These are phyloP conservation scores for Ophiostoma fasciatum DNA, from an alignment of 2,329 filamentous ascomycete genomes.

Conservation along the genomic window DNA sequence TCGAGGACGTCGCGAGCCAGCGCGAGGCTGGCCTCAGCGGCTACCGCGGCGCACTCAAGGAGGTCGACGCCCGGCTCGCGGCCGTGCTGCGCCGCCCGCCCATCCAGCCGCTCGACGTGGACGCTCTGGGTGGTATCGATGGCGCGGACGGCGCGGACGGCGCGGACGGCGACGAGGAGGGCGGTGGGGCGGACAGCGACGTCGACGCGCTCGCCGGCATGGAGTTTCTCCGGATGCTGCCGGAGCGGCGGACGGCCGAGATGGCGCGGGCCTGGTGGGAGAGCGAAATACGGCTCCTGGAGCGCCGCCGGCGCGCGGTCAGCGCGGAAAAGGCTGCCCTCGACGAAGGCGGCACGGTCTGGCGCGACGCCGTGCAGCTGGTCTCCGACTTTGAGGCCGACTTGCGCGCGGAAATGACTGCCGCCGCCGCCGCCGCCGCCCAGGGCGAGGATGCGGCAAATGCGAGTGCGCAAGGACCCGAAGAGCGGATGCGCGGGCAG, in stretches of 20 bases:
- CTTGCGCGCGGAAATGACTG: conserved; percentile 40
- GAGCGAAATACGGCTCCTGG: conserved; percentile 41
- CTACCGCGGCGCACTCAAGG: conserved; percentile 50
- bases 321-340: conserved; percentile 49
- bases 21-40: conserved; percentile 58
- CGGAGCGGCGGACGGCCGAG: conserved; percentile 49
- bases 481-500: conserved; percentile 21
- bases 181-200: conserved; percentile 6
- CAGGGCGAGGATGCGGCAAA: conserved; percentile 14
- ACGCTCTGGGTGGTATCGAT: conserved; percentile 21
- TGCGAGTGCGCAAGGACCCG: conserved; percentile 4
- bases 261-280: conserved; percentile 62
- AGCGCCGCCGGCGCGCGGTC: conserved; percentile 38
- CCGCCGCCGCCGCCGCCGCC: conserved; percentile 4
- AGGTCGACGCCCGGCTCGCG: conserved; percentile 48
- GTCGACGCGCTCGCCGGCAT: conserved; percentile 24
- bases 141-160: conserved; percentile 1
- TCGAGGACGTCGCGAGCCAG: conserved; percentile 47
- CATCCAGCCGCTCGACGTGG: conserved; percentile 35
- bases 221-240: conserved; percentile 45
- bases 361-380: conserved; percentile 45
- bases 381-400: conserved; percentile 51
- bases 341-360: conserved; percentile 50
- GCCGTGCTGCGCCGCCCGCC: conserved; percentile 44
- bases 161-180: conserved; percentile 9